Evolutionary conservation across 306 rosid species (phyloP).

Genomic region (Lathyrus oleraceus): DNA sequence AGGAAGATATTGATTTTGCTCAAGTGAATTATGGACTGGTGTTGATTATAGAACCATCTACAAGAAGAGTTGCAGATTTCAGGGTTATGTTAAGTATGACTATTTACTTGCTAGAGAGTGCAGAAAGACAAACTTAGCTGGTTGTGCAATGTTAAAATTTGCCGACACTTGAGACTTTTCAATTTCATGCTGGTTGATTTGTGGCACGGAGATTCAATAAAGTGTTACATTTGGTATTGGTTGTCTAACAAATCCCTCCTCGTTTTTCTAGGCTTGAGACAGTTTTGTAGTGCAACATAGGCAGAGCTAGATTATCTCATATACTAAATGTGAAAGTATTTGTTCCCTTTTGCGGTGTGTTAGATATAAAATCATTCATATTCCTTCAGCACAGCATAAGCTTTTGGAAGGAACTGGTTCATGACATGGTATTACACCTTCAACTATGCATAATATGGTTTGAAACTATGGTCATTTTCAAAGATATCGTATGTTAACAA

Average conservation of each 20-base stretch:
- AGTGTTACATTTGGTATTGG: neutral
- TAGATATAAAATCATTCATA: neutral
- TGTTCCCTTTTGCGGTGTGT: neutral
- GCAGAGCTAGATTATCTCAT: neutral
- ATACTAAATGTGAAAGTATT: neutral
- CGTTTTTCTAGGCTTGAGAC: neutral
- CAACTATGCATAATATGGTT: neutral
- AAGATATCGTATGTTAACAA: neutral
- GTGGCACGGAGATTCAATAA: neutral
- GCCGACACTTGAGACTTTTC: neutral
- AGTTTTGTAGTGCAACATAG: neutral
- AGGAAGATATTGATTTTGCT: conserved; percentile 8
- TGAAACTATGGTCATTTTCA: neutral
- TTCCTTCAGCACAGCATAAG: neutral
- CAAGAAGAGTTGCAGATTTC: conserved; percentile 1
- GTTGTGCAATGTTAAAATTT: neutral
- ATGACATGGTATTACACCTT: neutral
- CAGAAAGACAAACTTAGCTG: conserved; percentile 11
- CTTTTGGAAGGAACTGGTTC: conserved; percentile 4
- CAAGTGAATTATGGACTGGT: neutral
- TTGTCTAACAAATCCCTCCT: neutral
- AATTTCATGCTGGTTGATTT: neutral
- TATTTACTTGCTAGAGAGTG: conserved; percentile 8
- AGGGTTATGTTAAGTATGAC: conserved; percentile 11
- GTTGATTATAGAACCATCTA: neutral